Percentiles rank a stretch among this genome's conserved stretches.
phyloP scores from a whole-genome alignment of 345 rosid species.

The Citrus hindsii region DNA sequence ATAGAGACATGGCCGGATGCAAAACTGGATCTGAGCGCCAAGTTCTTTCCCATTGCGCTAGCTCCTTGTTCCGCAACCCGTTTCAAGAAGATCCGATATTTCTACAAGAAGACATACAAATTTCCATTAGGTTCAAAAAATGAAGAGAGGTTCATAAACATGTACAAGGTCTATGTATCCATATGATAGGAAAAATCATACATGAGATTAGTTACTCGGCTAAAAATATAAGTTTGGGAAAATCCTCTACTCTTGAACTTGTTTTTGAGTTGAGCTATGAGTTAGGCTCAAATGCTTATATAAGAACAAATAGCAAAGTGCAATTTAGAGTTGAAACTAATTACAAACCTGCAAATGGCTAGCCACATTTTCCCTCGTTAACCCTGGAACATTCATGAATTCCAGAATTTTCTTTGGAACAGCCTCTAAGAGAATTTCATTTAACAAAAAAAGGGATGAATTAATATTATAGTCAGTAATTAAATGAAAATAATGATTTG shows the following conservation, averaged over 20 bases:
- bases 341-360: conserved; percentile 70
- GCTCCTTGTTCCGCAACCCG: conserved; percentile 33
- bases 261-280: too few species aligned
- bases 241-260: too few species aligned
- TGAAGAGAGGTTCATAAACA: not conserved
- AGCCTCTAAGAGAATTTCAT: conserved; percentile 45
- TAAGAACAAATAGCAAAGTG: too few species aligned
- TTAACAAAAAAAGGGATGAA: not conserved
- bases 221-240: too few species aligned
- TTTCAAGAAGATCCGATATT: conserved; percentile 62
- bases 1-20: conserved; percentile 17
- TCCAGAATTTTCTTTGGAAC: conserved; percentile 74
- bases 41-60: not conserved
- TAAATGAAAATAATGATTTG: too few species aligned
- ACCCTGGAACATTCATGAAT: conserved; percentile 57
- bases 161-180: too few species aligned
- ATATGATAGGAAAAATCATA: too few species aligned
- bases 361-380: conserved; percentile 77
- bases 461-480: not conserved
- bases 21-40: conserved; percentile 27
- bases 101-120: conserved; percentile 32
- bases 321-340: not conserved
- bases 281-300: too few species aligned
- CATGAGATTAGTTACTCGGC: too few species aligned
- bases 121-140: not conserved